Percentiles rank a stretch among this genome's conserved stretches.
Evolutionary conservation across 2,329 filamentous ascomycete genomes (phyloP).

Genomic region (Falciphora oryzae): DNA sequence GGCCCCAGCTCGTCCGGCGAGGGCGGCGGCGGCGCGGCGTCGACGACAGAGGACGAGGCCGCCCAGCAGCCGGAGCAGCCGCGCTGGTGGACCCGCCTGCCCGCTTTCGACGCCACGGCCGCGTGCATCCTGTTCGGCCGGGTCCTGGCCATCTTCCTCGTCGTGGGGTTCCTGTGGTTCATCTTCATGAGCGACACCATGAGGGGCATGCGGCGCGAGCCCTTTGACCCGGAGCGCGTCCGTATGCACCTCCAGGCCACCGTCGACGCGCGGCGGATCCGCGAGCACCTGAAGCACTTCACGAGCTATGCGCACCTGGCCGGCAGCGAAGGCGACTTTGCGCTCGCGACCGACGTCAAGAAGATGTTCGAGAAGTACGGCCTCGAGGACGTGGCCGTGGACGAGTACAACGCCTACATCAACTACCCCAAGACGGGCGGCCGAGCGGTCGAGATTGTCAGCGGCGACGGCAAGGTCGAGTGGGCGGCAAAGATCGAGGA

Average conservation of each 20-base stretch:
- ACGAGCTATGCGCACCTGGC: constrained; percentile 85
- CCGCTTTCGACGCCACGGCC: constrained; percentile 36
- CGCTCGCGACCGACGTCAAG: constrained; percentile 77
- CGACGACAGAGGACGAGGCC: constrained; percentile 16
- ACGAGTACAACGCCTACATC: constrained; percentile 82
- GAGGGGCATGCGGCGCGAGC: constrained; percentile 54
- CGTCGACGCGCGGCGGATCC: constrained; percentile 64
- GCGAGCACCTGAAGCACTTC: constrained; percentile 68
- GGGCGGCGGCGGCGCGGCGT: constrained; percentile 15
- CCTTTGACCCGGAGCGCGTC: constrained; percentile 80
- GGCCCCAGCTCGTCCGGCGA: constrained; percentile 28
- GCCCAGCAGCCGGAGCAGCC: constrained; percentile 10
- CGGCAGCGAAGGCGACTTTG: constrained; percentile 89
- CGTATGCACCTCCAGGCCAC: constrained; percentile 67
- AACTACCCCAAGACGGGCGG: constrained; percentile 82
- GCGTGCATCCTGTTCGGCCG: constrained; percentile 62
- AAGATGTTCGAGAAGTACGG: constrained; percentile 65
- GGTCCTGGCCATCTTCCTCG: constrained; percentile 66
- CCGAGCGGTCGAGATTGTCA: constrained; percentile 73
- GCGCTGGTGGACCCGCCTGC: constrained; percentile 23
- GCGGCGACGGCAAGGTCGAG: constrained; percentile 51
- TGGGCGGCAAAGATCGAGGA: constrained; percentile 88
- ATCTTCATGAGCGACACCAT: constrained; percentile 85
- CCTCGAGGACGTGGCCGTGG: constrained; percentile 69
- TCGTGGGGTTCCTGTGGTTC: constrained; percentile 74